phyloP scores from a whole-genome alignment of 2,329 filamentous ascomycete genomes.

The Mollisiaceae sp. region DNA sequence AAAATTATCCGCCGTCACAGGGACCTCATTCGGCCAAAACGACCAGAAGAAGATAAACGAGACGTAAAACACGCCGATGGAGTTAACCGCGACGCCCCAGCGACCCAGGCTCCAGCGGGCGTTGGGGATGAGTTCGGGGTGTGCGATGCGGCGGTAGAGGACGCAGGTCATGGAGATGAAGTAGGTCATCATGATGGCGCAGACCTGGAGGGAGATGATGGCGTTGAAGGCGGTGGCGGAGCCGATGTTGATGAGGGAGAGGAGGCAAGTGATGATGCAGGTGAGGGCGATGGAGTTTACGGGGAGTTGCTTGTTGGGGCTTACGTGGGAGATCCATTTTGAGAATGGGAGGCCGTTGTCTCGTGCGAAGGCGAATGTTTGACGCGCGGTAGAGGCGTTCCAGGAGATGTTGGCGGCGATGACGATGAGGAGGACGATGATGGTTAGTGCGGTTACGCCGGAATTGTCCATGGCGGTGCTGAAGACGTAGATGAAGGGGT shows the following conservation, averaged over 20 bases:
- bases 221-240: slow-evolving; percentile 57
- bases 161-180: slow-evolving; percentile 52
- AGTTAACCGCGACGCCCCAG: slow-evolving; percentile 49
- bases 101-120: slow-evolving; percentile 50
- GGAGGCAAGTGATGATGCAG: slow-evolving; percentile 27
- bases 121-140: slow-evolving; percentile 46
- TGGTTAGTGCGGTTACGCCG: slow-evolving; percentile 27
- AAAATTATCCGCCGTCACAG: slow-evolving; percentile 48
- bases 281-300: slow-evolving; percentile 43
- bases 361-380: slow-evolving; percentile 50
- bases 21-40: slow-evolving; percentile 51
- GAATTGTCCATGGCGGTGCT: slow-evolving; percentile 52
- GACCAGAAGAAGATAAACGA: slow-evolving; percentile 52
- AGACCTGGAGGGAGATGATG: slow-evolving; percentile 55
- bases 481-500: slow-evolving; percentile 57
- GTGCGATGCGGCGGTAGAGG: slow-evolving; percentile 47
- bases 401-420: slow-evolving; percentile 46
- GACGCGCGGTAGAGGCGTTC: slow-evolving; percentile 43
- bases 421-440: slow-evolving; percentile 38
- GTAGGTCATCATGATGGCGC: slow-evolving; percentile 56
- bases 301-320: slow-evolving; percentile 46
- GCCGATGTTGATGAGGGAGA: slow-evolving; percentile 53
- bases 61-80: slow-evolving; percentile 49
- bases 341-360: slow-evolving; percentile 50
- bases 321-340: slow-evolving; percentile 45